Percentiles rank a stretch among this genome's conserved stretches.
Evolutionary conservation across 2,329 filamentous ascomycete genomes (phyloP).

Genomic region (Mycogone perniciosa): DNA sequence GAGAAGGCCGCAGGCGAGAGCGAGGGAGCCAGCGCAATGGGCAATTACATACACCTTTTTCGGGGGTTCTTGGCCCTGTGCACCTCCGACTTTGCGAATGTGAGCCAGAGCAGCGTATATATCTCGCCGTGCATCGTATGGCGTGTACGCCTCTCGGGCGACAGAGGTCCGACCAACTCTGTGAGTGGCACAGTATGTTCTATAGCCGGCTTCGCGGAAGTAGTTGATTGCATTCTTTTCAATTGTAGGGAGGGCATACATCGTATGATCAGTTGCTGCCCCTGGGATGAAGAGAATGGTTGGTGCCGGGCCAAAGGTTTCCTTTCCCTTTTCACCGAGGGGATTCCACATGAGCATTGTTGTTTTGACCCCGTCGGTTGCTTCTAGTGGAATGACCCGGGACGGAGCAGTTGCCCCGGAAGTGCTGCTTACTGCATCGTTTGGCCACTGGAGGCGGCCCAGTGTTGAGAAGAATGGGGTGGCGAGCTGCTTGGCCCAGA

Average conservation of each 20-base stretch:
- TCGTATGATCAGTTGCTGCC: no score
- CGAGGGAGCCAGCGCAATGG: slow-evolving; percentile 58
- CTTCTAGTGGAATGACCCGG: slow-evolving; percentile 38
- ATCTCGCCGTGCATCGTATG: slow-evolving; percentile 54
- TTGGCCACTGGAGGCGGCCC: slow-evolving; percentile 16
- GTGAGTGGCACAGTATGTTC: slow-evolving; percentile 51
- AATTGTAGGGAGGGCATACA: no score
- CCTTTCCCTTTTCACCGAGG: slow-evolving; percentile 36
- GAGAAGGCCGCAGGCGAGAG: slow-evolving; percentile 50
- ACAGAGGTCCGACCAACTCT: slow-evolving; percentile 50
- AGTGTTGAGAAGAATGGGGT: slow-evolving; percentile 17
- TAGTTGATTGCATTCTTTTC: slow-evolving; percentile 52
- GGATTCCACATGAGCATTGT: slow-evolving; percentile 53
- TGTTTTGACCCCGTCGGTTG: slow-evolving; percentile 47
- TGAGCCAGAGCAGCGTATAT: slow-evolving; percentile 48
- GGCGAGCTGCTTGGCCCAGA: neutral
- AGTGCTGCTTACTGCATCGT: slow-evolving; percentile 1
- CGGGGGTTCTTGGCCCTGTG: neutral
- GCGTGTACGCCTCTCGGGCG: slow-evolving; percentile 49
- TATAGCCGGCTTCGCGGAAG: slow-evolving; percentile 54
- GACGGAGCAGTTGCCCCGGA: slow-evolving; percentile 24
- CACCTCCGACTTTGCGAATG: slow-evolving; percentile 38
- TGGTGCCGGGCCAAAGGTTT: no score
- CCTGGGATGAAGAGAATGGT: no score
- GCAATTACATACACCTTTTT: slow-evolving; percentile 49